A percentile compares a stretch with the other conserved stretches of the same genome.
Evolutionary conservation across 2,329 filamentous ascomycete genomes (phyloP).

Genomic region (Didymella arachidicola): DNA sequence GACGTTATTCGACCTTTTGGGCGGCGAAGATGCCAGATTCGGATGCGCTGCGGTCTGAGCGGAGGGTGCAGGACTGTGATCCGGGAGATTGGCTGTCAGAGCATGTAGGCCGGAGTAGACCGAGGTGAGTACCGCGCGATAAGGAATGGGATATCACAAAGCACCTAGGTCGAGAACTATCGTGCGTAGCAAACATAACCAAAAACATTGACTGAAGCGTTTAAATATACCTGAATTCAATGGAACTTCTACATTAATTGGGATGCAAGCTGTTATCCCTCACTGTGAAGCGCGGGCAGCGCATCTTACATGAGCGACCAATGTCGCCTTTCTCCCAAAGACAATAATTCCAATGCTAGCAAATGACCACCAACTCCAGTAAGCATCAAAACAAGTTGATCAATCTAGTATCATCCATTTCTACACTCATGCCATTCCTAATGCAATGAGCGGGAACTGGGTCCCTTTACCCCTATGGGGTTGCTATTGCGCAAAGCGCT

Average conservation of each 20-base stretch:
- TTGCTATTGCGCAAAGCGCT: constrained; percentile 33
- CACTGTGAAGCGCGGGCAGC: background rate
- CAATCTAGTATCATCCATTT: constrained; percentile 34
- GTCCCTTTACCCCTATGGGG: constrained; percentile 28
- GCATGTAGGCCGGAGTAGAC: constrained; percentile 11
- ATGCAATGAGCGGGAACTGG: constrained; percentile 37
- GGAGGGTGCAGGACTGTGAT: constrained; percentile 1
- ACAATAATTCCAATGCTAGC: constrained; percentile 13
- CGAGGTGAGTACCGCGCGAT: constrained; percentile 11
- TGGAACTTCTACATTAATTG: background rate
- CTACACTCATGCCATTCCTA: constrained; percentile 35
- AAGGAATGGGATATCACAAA: constrained; percentile 9
- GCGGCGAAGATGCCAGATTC: constrained; percentile 12
- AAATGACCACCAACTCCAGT: constrained; percentile 23
- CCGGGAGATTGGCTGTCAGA: background rate
- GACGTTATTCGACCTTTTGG: constrained; percentile 16
- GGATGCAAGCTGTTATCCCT: background rate
- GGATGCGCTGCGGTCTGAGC: constrained; percentile 6
- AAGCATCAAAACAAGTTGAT: constrained; percentile 29
- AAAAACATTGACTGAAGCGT: background rate
- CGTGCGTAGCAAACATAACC: background rate
- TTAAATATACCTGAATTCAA: background rate
- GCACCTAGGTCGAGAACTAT: background rate
- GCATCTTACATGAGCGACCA: constrained; percentile 9
- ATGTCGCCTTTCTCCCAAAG: background rate